Evolutionary conservation across 2,329 filamentous ascomycete species (phyloP), one percentile per base, ranked within the genome.

Genomic region (Fragosphaeria purpurea): DNA sequence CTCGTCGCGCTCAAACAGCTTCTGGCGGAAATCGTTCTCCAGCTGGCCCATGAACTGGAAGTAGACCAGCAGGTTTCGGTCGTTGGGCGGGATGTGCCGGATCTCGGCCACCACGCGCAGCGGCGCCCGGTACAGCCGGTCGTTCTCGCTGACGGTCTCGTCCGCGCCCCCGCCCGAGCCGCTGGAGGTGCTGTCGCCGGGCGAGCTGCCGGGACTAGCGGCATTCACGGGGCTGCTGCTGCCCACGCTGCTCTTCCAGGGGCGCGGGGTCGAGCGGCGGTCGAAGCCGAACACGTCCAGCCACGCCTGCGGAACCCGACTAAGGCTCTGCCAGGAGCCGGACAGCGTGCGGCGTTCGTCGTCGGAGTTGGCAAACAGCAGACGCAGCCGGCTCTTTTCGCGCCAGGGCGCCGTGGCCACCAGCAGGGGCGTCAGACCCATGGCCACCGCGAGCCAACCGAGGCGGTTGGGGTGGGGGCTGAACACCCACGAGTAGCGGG

Each of bases 21-120:
- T 54, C 9, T 41, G 22, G 4, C 52, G 54, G 41, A 59, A 57
- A 7, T 47, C 55, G 41, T 32, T 41, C 35, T 51, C 43, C 32
- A 60, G 47, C 51, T 57, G 55, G 40, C 53, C 53, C 12, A 56
- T 31, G 43, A 61, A 60, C 53, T 58, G 57, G 34, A 58, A 56
- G 41, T 57, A 57, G 43, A 40, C 46, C 34, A 58, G 47, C 40
- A 60, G 7, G 22, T 50, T 58, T 13, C 52, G 50, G 7, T 44
- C 31, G 7, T 40, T 52, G 40, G 54, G 44, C 22, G 46, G 49
- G 7, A 57, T 40, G 5, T 35, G 13, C n/a, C 47, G 46, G 33
- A 60, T 42, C 47, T 58, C 57, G 46, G 55, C 53, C 0, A 59
- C 22, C 3, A 60, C 46, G 35, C 54, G 56, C 37, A 60, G 41